Evolutionary conservation across 2,329 filamentous ascomycete species (phyloP), one percentile per base, ranked within the genome.

Genomic region (Cercospora beticola): DNA sequence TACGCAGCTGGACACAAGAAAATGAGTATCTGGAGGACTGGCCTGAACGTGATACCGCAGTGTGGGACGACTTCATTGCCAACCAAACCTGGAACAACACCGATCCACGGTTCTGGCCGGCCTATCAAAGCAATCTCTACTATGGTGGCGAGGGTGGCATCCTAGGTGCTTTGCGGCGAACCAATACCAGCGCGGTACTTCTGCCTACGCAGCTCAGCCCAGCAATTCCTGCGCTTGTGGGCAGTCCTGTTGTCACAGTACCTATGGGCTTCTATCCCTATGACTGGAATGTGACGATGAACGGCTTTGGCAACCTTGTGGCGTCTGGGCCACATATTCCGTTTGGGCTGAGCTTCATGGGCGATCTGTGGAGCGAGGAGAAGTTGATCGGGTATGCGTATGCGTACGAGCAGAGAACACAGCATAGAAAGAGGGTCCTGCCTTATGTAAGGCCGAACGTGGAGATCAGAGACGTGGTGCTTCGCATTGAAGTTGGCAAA

Each of bases 301-400:
- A 86, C 62, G 64, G 69, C 0, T 79, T 84, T 7, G 84, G 86
- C 0, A 82, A 84, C n/a, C 78, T 90, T 5, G 84, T 87, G 8
- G 78, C 79, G 0, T 81, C 79, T 0, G 88, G 81, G 0, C 88
- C 88, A 0, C 86, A 86, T 18, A 77, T 87, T 0, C 83, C 83
- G 2, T 89, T 90, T 73, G 90, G 90, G 0, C 78, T 92, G 10
- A 83, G 83, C 6, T 91, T 92, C 73, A 79, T 90, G 57, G 90
- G 89, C 0, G 78, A 78, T 2, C 83, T 83, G 61, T 92, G 86
- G 81, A 86, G 83, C 36, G 90, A 92, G 77, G 86, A 85, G 73
- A 82, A 78, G 33, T 74, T 92, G 72, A 86, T 92, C 66, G 90
- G 89, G 5, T 91, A 89, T 81, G 89, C 87, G 3, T 91, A 88